These are phyloP conservation scores for Phytopythium boreale DNA, from an alignment of 352 stramenopile genomes.

Conservation along the genomic window DNA sequence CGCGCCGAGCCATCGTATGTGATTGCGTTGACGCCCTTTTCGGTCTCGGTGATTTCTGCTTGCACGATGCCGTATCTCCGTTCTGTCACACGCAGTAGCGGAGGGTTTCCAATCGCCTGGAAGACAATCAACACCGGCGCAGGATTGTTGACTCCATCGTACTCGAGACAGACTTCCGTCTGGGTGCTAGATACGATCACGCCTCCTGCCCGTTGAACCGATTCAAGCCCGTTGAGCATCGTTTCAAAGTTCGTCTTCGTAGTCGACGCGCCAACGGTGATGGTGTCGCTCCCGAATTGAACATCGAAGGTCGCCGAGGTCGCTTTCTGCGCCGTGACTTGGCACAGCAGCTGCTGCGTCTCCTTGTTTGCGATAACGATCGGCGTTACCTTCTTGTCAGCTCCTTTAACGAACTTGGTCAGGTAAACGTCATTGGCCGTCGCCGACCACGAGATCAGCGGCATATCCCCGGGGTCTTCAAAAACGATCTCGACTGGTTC, in stretches of 20 bases:
- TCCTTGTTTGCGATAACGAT: conserved; percentile 59
- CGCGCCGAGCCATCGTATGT: conserved; percentile 48
- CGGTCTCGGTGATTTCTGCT: conserved; percentile 42
- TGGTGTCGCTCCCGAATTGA: conserved; percentile 26
- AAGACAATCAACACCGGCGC: conserved; percentile 50
- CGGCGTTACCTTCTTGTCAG: conserved; percentile 18
- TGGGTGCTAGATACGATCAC: conserved; percentile 44
- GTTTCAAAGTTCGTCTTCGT: conserved; percentile 30
- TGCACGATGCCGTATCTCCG: conserved; percentile 50
- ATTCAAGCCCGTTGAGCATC: conserved; percentile 45
- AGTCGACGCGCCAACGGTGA: conserved; percentile 40
- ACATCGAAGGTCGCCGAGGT: conserved; percentile 48
- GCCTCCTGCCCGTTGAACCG: conserved; percentile 37
- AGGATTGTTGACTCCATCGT: conserved; percentile 15
- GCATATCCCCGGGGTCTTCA: conserved; percentile 40
- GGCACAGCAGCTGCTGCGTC: conserved; percentile 49
- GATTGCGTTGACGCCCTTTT: conserved; percentile 72
- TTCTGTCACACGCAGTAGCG: conserved; percentile 31
- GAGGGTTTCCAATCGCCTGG: conserved; percentile 38
- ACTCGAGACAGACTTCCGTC: conserved; percentile 36
- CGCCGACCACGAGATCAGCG: conserved; percentile 45
- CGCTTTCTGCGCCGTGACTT: conserved; percentile 31
- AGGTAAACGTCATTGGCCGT: conserved; percentile 66
- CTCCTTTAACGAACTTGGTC: conserved; percentile 55
- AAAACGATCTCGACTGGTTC: conserved; percentile 60